Evolutionary conservation across 148 eudicot species (phyloP), one percentile per base, ranked within the genome.

Genomic region (Rhododendron ferrugineum): DNA sequence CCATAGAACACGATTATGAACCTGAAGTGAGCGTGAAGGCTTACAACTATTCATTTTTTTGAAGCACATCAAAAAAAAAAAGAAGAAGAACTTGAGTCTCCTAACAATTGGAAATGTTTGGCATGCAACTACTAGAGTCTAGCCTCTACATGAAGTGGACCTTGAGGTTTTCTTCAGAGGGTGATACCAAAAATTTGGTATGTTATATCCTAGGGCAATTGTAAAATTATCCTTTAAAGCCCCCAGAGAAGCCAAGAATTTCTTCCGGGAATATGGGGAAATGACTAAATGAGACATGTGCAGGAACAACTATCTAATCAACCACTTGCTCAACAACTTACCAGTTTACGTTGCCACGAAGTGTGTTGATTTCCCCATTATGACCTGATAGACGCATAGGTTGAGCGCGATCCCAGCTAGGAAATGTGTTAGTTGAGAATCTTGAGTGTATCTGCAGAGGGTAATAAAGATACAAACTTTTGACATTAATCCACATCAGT

Each of bases 331-430:
- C n/a, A 60, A 72, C 18, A 58, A 81, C 92, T 46, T 90, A 97
- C 99, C 99, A 95, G 86, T 97, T 97, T 42, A 93, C 96, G 83
- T 97, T 97, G 83, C 99, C 99, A 49, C 98, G 94, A 78, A 97
- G 98, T 84, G 99, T 97, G 87, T 95, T 97, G 47, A 97, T 97
- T 89, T 97, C 99, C 50, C 99, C 99, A 84, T 97, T 97, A 83
- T 97, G 99, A 66, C 99, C 96, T 84, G 92, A 83, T 40, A 97
- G 96, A 85, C 98, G 99, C 99, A 95, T 97, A 70, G 99, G 99
- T 90, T 97, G 99, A 88, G 99, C 98, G 85, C 99, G 98, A 86
- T 97, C 98, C 99, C 99, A 97, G 89, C 99, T 97, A 28, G 99
- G 99, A 86, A 97, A 97, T 56, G 99, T 97, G 91, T 97, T 97